Evolutionary conservation across 2,329 filamentous ascomycete genomes (phyloP).

Genomic region (Talaromyces pinophilus): DNA sequence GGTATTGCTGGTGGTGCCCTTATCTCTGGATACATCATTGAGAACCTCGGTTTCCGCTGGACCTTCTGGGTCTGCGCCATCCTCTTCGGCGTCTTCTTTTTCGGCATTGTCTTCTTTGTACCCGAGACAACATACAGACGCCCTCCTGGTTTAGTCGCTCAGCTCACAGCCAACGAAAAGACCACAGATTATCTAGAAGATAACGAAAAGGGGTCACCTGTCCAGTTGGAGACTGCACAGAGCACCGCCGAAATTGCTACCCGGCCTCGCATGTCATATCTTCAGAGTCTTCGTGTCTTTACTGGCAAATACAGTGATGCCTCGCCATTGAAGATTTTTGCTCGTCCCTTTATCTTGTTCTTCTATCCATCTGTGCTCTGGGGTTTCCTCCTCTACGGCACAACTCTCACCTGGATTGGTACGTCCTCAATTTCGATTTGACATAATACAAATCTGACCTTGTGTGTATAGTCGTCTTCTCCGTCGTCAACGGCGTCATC

Average conservation of each 20-base stretch:
- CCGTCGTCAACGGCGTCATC: slow-evolving; percentile 20
- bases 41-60: slow-evolving; percentile 21
- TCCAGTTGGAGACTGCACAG: not conserved
- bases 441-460: too few species aligned
- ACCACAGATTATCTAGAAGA: not conserved
- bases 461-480: slow-evolving; percentile 13
- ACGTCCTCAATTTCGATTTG: not conserved
- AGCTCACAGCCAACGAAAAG: not conserved
- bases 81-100: slow-evolving; percentile 16
- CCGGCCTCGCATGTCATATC: slow-evolving; percentile 5
- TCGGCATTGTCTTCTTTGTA: slow-evolving; percentile 18
- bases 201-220: not conserved
- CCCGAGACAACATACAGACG: slow-evolving; percentile 18
- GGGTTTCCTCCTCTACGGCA: slow-evolving; percentile 16
- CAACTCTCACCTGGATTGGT: slow-evolving; percentile 17
- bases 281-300: slow-evolving; percentile 13
- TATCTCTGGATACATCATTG: slow-evolving; percentile 20
- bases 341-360: slow-evolving; percentile 19
- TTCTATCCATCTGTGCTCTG: slow-evolving; percentile 20
- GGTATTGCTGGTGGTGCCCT: slow-evolving; percentile 19
- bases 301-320: slow-evolving; percentile 12
- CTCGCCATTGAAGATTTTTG: slow-evolving; percentile 10
- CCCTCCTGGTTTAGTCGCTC: not conserved
- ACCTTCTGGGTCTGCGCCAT: slow-evolving; percentile 21
- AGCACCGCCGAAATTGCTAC: not conserved